phyloP scores from a whole-genome alignment of 2,329 filamentous ascomycete genomes.

The Dactylella cylindrospora region DNA sequence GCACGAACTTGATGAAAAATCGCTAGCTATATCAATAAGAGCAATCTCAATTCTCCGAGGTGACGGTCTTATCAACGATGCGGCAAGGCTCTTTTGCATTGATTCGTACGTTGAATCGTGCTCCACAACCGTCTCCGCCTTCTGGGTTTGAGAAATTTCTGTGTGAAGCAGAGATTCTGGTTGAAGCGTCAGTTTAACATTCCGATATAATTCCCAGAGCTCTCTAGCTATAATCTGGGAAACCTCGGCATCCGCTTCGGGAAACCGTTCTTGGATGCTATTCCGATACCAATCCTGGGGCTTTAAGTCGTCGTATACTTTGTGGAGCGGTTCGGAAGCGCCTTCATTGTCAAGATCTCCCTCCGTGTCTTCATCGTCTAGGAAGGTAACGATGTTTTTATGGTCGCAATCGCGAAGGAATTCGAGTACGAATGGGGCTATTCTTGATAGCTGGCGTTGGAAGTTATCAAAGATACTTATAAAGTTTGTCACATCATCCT shows the following conservation, averaged over 20 bases:
- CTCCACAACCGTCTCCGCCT: background rate
- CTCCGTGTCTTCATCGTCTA: background rate
- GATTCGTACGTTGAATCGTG: slow-evolving; percentile 14
- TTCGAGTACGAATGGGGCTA: background rate
- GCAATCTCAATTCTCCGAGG: background rate
- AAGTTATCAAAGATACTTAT: background rate
- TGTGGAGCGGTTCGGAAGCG: background rate
- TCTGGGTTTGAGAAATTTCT: background rate
- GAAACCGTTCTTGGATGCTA: slow-evolving; percentile 2
- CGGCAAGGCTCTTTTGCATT: slow-evolving; percentile 9
- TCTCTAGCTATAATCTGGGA: slow-evolving; percentile 5
- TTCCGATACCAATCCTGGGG: slow-evolving; percentile 19
- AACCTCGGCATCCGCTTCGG: background rate
- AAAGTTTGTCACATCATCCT: background rate
- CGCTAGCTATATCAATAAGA: slow-evolving; percentile 2
- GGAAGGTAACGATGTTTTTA: background rate
- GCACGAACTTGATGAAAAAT: background rate
- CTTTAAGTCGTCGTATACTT: background rate
- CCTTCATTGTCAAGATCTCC: background rate
- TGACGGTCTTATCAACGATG: slow-evolving; percentile 1
- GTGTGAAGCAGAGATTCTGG: background rate
- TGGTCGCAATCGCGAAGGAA: background rate
- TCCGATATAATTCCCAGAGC: background rate
- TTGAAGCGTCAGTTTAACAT: background rate
- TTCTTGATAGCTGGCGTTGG: background rate